These are phyloP conservation scores for Cylindrotheca closterium DNA, from an alignment of 108 stramenopile species.

Conservation along the genomic window DNA sequence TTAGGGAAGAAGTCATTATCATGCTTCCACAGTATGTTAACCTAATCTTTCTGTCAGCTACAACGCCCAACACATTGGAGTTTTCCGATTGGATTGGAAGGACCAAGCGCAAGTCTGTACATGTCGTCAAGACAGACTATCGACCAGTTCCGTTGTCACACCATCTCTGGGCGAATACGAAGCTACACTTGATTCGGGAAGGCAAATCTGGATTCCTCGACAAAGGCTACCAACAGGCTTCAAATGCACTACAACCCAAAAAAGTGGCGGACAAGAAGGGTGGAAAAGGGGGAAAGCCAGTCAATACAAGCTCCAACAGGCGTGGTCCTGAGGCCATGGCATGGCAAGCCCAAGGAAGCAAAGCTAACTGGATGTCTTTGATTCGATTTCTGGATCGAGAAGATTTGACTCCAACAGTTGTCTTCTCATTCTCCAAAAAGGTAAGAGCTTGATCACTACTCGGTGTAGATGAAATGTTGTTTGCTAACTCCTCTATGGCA, in stretches of 20 bases:
- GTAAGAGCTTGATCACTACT: constrained; percentile 4
- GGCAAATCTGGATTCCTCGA: constrained; percentile 73
- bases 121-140: constrained; percentile 89
- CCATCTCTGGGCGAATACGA: constrained; percentile 83
- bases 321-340: constrained; percentile 60
- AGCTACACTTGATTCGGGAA: constrained; percentile 84
- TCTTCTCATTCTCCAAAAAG: constrained; percentile 98
- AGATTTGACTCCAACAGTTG: constrained; percentile 91
- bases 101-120: constrained; percentile 84
- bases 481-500: background rate
- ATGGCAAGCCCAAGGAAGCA: constrained; percentile 81
- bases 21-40: constrained; percentile 93
- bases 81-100: constrained; percentile 97
- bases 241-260: constrained; percentile 66
- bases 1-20: constrained; percentile 92
- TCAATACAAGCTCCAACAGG: constrained; percentile 14
- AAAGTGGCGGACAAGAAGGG: constrained; percentile 45
- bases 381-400: constrained; percentile 80
- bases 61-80: constrained; percentile 95
- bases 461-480: background rate
- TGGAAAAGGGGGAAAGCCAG: constrained; percentile 27
- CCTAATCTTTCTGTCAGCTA: constrained; percentile 95
- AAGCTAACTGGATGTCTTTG: constrained; percentile 81
- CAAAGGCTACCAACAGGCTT: constrained; percentile 72
- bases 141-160: constrained; percentile 95